Evolutionary conservation across 163 green algal species (phyloP).

Genomic region (Scenedesmus sp.): DNA sequence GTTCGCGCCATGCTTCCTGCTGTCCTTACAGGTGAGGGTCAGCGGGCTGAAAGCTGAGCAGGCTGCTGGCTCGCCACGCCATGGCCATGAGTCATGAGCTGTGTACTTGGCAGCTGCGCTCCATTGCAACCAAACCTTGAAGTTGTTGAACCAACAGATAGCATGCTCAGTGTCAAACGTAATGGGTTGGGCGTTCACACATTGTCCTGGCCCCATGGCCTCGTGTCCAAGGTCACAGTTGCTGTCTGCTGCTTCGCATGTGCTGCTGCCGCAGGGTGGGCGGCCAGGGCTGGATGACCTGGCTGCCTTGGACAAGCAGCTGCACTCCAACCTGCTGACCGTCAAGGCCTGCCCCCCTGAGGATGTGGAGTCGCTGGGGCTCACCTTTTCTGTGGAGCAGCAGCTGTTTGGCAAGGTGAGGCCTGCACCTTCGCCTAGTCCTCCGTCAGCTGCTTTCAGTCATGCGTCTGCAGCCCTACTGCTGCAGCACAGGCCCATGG

Average conservation of each 20-base stretch:
- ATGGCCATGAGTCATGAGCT: neutral
- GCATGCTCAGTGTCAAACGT: no score
- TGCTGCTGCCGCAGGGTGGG: slow-evolving; percentile 26
- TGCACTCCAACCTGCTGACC: slow-evolving; percentile 83
- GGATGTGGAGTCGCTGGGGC: slow-evolving; percentile 82
- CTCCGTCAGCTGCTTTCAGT: neutral
- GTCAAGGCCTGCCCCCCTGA: slow-evolving; percentile 80
- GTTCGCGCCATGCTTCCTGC: slow-evolving; percentile 92
- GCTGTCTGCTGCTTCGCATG: neutral
- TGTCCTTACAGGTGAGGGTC: slow-evolving; percentile 68
- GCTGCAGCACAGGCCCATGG: neutral
- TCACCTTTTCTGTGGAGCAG: slow-evolving; percentile 89
- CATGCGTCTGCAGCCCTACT: neutral
- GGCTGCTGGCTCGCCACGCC: neutral
- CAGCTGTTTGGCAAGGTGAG: slow-evolving; percentile 52
- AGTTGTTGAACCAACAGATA: no score
- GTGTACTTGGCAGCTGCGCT: neutral
- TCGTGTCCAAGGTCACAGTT: no score
- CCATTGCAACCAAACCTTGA: neutral
- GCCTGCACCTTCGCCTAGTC: neutral
- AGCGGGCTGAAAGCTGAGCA: neutral
- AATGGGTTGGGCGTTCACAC: no score
- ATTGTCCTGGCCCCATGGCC: no score
- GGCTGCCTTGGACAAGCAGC: slow-evolving; percentile 79
- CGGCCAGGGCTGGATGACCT: slow-evolving; percentile 81